Conservation (phyloP, 164 flowering plant genomes). For the Pachysandra terminalis region DNA sequence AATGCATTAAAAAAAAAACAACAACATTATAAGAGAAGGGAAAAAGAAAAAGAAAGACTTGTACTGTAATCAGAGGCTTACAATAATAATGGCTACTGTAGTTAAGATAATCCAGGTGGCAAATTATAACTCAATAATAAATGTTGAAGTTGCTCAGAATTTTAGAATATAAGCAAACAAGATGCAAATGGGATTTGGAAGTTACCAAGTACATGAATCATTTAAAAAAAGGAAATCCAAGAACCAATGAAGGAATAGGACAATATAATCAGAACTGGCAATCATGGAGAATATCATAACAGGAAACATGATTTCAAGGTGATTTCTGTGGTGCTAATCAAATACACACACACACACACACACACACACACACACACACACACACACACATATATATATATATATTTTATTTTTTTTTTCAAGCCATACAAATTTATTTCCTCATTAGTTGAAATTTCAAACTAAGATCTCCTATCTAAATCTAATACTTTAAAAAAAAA, state of each 20-base stretch:
- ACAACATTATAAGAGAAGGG: background rate
- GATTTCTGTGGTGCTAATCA: no score
- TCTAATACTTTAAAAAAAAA: no score
- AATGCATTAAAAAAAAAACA: no score
- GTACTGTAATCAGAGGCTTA: background rate
- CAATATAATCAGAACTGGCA: background rate
- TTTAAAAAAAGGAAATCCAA: background rate
- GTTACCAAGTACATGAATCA: no score
- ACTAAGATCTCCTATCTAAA: background rate
- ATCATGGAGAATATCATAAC: background rate
- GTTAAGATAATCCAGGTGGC: background rate
- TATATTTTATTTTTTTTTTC: no score
- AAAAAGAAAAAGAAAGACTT: no score
- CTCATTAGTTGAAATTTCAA: slow-evolving; percentile 8
- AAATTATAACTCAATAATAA: no score
- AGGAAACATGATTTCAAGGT: background rate
- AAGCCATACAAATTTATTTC: slow-evolving; percentile 5
- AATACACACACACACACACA: no score
- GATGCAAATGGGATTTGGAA: background rate
- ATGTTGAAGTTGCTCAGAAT: background rate
- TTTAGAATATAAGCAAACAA: no score
- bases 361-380: no score
- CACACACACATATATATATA: no score
- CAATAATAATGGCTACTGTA: background rate
- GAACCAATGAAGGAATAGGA: background rate